phyloP scores from a whole-genome alignment of 2,329 filamentous ascomycete species.

The Pleoardoris graminearum region DNA sequence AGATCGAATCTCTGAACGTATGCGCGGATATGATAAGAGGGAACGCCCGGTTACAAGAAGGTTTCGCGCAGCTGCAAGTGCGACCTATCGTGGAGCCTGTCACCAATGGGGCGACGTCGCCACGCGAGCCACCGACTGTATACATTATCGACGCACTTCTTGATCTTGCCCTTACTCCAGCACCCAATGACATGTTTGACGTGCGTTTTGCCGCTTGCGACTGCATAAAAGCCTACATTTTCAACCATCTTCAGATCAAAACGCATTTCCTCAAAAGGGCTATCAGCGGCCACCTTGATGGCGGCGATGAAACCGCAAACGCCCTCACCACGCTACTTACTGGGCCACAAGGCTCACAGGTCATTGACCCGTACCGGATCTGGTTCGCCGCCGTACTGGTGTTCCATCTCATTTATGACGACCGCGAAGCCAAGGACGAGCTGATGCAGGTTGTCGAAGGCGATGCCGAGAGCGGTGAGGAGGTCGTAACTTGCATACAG shows the following conservation, averaged over 20 bases:
- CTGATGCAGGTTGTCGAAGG: conserved; percentile 86
- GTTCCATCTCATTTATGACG: conserved; percentile 82
- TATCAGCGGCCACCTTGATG: conserved; percentile 81
- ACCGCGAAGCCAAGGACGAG: conserved; percentile 74
- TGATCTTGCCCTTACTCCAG: conserved; percentile 74
- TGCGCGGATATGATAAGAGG: conserved; percentile 87
- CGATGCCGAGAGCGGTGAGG: conserved; percentile 84
- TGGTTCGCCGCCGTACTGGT: conserved; percentile 90
- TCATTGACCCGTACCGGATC: conserved; percentile 78
- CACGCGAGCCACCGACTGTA: conserved; percentile 63
- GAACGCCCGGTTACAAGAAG: conserved; percentile 79
- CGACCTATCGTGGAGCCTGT: conserved; percentile 57
- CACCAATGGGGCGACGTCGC: conserved; percentile 46
- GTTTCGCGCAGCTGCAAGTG: conserved; percentile 85
- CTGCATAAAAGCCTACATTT: conserved; percentile 91
- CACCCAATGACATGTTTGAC: conserved; percentile 71
- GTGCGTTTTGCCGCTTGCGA: conserved; percentile 83
- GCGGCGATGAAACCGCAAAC: conserved; percentile 82
- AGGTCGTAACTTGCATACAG: conserved; percentile 93
- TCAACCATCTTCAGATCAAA: conserved; percentile 76
- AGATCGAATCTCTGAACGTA: conserved; percentile 80
- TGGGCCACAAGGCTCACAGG: conserved; percentile 62
- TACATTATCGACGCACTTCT: conserved; percentile 95
- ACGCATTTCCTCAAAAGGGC: conserved; percentile 85
- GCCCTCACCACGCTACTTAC: conserved; percentile 80